These are phyloP conservation scores for Pistacia atlantica DNA, from an alignment of 345 rosid species.

Conservation along the genomic window DNA sequence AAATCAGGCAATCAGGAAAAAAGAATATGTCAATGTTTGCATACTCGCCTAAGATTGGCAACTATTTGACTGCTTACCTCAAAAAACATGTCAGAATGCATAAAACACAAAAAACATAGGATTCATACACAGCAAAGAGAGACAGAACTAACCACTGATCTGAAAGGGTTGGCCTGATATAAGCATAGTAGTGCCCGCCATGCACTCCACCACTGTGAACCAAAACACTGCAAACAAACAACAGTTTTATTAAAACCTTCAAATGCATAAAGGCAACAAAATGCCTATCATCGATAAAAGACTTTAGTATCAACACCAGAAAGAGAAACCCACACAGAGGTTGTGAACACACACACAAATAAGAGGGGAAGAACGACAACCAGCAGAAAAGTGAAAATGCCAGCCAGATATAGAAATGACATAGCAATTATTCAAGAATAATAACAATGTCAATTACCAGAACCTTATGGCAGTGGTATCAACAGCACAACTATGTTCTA, in stretches of 20 bases:
- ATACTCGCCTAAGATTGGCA: not conserved
- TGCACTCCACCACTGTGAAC: conserved; percentile 73
- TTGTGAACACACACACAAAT: not conserved
- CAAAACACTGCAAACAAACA: conserved; percentile 47
- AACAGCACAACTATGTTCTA: not conserved
- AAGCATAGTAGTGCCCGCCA: conserved; percentile 68
- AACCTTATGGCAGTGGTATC: not conserved
- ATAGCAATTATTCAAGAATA: not conserved
- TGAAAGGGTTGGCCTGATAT: conserved; percentile 57
- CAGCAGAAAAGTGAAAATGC: not conserved
- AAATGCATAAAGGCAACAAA: not conserved
- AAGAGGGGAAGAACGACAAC: not conserved
- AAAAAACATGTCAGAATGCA: not conserved
- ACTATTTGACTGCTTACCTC: not conserved
- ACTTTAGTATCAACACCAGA: not conserved
- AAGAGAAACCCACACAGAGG: not conserved
- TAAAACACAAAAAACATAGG: not conserved
- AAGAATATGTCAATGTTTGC: not conserved
- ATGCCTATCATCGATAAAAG: not conserved
- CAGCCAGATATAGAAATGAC: not conserved
- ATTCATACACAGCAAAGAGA: not conserved
- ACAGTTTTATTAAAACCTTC: not conserved
- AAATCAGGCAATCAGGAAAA: not conserved
- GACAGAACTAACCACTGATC: conserved; percentile 46
- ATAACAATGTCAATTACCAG: not conserved